Base-by-base conservation (phyloP, 192 early-diverging fungal genomes). In the Coemansia sp. region DNA sequence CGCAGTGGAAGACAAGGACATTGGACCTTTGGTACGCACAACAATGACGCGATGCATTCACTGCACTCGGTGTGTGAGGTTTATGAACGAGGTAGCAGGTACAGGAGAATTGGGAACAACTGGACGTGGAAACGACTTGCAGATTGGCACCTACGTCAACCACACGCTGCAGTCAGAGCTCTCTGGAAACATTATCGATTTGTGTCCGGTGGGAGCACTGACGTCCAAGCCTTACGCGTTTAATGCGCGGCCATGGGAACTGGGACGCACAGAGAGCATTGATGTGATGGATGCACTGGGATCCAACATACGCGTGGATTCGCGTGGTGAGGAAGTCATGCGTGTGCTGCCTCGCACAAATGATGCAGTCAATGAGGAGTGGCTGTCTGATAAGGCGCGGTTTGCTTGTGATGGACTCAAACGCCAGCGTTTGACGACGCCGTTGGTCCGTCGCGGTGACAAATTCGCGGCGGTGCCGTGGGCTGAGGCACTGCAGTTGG, bases 1-100 rank as follows among this genome's bases (percentile, higher is more conserved):
- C 68, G 93, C 97, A 16, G 92, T 93, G 6, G 97, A 96, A 79
- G 94, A 98, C 85, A 98, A 98, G 86, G 85, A 96, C 72, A 78
- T 98, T 59, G 97, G 97, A 24, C 97, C 97, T 41, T 84, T 98
- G 56, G 89, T 98, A 55, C 92, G 93, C 71, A 98, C 97, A 18
- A 86, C 87, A 49, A 98, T 98, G 97, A 98, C 90, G 31, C 88
- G 97, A 53, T 98, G 97, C 85, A 98, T 98, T 80, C 97, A 98
- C 69, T 98, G 97, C 87, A 98, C 97, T 22, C 90, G 97, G 47
- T 98, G 97, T 65, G 97, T 98, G 56, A 89, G 97, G 60, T 98
- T 98, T 53, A 89, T 95, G 41, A 98, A 96, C 82, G 97, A 98
- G 80, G 91, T 98, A 55, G 97, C 95, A 26, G 97, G 97, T 27